These are phyloP conservation scores for Suhomyces wounanorum DNA, from an alignment of 1,139 yeast genomes.

Conservation along the genomic window DNA sequence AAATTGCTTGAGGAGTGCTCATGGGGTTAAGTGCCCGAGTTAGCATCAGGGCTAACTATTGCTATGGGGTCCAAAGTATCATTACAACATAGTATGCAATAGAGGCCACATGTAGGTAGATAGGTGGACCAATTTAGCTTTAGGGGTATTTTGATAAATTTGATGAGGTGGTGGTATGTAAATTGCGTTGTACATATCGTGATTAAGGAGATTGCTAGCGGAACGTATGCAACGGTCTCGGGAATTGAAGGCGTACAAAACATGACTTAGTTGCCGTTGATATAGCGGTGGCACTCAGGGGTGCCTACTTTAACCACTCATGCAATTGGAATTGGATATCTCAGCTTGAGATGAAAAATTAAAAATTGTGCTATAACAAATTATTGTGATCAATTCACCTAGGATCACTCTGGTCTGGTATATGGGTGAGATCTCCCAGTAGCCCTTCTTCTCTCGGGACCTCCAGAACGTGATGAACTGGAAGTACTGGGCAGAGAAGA, in stretches of 20 bases:
- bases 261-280: background rate
- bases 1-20: constrained; percentile 3
- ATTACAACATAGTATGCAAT: background rate
- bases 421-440: constrained; percentile 33
- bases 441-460: constrained; percentile 34
- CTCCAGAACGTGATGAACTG: constrained; percentile 21
- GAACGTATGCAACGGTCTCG: background rate
- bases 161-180: background rate
- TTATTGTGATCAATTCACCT: background rate
- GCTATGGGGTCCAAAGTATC: background rate
- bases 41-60: background rate
- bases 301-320: background rate
- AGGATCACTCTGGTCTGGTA: constrained; percentile 23
- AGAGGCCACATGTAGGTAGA: background rate
- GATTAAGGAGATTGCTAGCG: background rate
- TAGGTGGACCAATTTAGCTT: background rate
- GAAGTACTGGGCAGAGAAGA: background rate
- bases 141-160: background rate
- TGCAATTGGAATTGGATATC: background rate
- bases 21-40: background rate
- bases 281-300: background rate
- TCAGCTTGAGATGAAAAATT: background rate
- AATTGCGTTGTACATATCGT: background rate
- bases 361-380: background rate
- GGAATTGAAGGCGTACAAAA: background rate